Conservation (phyloP, 1,284 basidiomycete genomes). For the Gomphus sp. region DNA sequence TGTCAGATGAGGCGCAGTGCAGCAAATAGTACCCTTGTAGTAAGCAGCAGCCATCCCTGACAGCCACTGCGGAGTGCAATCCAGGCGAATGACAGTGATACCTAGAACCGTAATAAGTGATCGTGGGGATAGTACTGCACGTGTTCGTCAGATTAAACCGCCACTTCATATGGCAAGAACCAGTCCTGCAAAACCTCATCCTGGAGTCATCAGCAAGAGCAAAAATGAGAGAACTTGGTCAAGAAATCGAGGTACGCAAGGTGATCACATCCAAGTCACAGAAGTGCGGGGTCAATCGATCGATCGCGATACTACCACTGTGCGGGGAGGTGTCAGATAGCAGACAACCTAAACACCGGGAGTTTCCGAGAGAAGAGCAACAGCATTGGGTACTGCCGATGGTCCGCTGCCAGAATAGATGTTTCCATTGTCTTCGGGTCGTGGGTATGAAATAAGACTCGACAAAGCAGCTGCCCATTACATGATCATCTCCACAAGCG, state of each 20-base stretch:
- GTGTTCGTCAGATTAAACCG: no score
- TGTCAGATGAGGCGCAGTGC: background rate
- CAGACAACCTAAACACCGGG: background rate
- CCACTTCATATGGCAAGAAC: background rate
- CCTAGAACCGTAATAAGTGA: background rate
- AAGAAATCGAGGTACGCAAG: background rate
- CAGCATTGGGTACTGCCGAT: background rate
- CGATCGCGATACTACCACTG: background rate
- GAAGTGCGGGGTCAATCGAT: slow-evolving; percentile 2
- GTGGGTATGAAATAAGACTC: background rate
- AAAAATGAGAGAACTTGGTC: background rate
- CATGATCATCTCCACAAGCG: background rate
- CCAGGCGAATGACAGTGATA: background rate
- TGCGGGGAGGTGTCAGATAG: background rate
- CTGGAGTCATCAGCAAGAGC: background rate
- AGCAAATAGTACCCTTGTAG: background rate
- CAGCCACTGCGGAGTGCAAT: background rate
- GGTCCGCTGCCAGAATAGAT: background rate
- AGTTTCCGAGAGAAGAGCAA: background rate
- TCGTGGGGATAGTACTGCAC: background rate
- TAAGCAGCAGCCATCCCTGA: background rate
- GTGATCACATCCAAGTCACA: background rate
- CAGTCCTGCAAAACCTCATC: background rate
- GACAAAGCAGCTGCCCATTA: background rate
- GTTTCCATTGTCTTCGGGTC: background rate